These are phyloP conservation scores for Russula foetens DNA, from an alignment of 768 basidiomycete species.

Conservation along the genomic window DNA sequence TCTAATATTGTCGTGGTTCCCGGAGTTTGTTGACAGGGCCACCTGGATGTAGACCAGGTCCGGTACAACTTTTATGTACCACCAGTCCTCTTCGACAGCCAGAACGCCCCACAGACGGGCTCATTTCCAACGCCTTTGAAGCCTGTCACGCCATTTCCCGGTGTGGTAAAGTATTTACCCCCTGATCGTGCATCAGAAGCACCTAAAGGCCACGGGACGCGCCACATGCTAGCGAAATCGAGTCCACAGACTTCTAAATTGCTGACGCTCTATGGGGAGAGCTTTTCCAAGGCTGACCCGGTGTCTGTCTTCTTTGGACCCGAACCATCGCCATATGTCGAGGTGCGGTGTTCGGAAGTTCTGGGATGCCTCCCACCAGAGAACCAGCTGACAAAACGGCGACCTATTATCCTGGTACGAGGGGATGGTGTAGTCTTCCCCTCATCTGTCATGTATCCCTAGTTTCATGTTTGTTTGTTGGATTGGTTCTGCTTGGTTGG, in stretches of 20 bases:
- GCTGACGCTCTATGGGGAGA: slow-evolving; percentile 83
- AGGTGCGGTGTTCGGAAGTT: slow-evolving; percentile 82
- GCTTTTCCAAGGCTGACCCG: slow-evolving; percentile 78
- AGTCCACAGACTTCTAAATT: slow-evolving; percentile 72
- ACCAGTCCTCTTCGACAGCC: slow-evolving; percentile 73
- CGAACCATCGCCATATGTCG: slow-evolving; percentile 79
- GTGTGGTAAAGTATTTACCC: slow-evolving; percentile 84
- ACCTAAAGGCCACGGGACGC: slow-evolving; percentile 63
- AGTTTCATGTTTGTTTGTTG: slow-evolving; percentile 25
- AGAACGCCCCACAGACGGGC: slow-evolving; percentile 57
- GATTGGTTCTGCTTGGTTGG: background rate
- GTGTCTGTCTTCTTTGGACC: slow-evolving; percentile 80
- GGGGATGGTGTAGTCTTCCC: slow-evolving; percentile 86
- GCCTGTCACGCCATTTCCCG: slow-evolving; percentile 80
- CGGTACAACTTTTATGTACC: slow-evolving; percentile 93
- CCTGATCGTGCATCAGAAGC: slow-evolving; percentile 81
- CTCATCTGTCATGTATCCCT: slow-evolving; percentile 73
- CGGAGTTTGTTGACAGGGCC: background rate
- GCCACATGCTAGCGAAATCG: slow-evolving; percentile 65
- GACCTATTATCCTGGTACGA: slow-evolving; percentile 75
- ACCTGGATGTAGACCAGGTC: slow-evolving; percentile 56
- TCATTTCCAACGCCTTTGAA: slow-evolving; percentile 77
- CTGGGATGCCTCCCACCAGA: slow-evolving; percentile 77
- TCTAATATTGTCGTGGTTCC: slow-evolving; percentile 18
- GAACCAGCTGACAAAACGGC: slow-evolving; percentile 52